These are phyloP conservation scores for Phaeophleospora eucalypticola DNA, from an alignment of 2,329 filamentous ascomycete species.

Conservation along the genomic window DNA sequence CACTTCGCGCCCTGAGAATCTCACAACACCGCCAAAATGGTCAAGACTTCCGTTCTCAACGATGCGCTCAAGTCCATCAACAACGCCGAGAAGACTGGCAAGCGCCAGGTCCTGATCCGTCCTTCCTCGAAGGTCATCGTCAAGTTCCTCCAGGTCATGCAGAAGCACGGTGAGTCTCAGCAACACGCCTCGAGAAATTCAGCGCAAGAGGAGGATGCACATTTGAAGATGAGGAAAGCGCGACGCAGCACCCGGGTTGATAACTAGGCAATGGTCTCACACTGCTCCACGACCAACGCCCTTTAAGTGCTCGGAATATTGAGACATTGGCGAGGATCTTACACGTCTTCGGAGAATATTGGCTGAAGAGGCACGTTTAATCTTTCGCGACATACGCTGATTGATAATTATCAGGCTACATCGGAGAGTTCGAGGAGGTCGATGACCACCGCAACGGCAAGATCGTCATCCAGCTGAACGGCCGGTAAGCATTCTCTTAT, in stretches of 20 bases:
- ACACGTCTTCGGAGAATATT: slow-evolving; percentile 80
- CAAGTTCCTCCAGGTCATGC: slow-evolving; percentile 99
- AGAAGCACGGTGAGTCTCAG: slow-evolving; percentile 86
- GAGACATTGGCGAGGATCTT: slow-evolving; percentile 77
- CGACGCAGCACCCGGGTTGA: slow-evolving; percentile 76
- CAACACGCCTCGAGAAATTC: slow-evolving; percentile 10
- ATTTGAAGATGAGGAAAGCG: not conserved
- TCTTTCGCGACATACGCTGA: slow-evolving; percentile 81
- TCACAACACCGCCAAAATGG: slow-evolving; percentile 80
- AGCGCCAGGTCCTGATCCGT: slow-evolving; percentile 98
- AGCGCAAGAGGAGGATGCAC: slow-evolving; percentile 20
- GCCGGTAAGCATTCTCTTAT: slow-evolving; percentile 54
- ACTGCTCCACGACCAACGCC: slow-evolving; percentile 78
- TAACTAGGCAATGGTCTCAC: slow-evolving; percentile 99
- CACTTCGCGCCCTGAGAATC: slow-evolving; percentile 72
- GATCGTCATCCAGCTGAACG: slow-evolving; percentile 99
- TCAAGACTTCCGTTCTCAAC: slow-evolving; percentile 98
- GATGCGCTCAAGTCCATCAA: slow-evolving; percentile 83
- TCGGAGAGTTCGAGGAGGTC: slow-evolving; percentile 98
- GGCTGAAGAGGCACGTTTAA: slow-evolving; percentile 88
- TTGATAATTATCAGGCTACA: slow-evolving; percentile 69
- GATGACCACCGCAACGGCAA: slow-evolving; percentile 99
- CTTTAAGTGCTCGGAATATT: slow-evolving; percentile 99
- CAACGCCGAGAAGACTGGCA: slow-evolving; percentile 99
- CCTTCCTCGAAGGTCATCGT: slow-evolving; percentile 99